phyloP scores from a whole-genome alignment of 2,329 filamentous ascomycete species.

The Fusarium multiceps region DNA sequence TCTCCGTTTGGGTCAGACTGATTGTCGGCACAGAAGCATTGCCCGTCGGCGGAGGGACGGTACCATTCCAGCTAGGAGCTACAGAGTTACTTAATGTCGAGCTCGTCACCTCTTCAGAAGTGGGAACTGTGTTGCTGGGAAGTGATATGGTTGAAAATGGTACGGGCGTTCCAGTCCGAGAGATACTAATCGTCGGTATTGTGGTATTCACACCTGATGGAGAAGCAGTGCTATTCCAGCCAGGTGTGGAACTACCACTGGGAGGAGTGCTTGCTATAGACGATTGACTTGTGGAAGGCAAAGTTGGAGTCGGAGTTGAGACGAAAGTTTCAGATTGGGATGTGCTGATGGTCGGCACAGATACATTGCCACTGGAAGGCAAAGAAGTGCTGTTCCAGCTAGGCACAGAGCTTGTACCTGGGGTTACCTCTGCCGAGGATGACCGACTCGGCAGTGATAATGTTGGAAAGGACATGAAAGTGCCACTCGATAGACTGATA shows the following conservation, averaged over 20 bases:
- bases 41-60: neutral
- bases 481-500: slow-evolving; percentile 3
- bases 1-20: neutral
- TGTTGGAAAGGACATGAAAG: slow-evolving; percentile 8
- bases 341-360: slow-evolving; percentile 1
- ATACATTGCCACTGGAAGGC: neutral
- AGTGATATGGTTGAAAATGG: slow-evolving; percentile 1
- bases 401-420: neutral
- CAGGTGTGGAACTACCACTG: neutral
- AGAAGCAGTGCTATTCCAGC: slow-evolving; percentile 3
- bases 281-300: neutral
- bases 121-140: neutral
- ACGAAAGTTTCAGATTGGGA: neutral
- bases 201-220: neutral
- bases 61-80: slow-evolving; percentile 5
- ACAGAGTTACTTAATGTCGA: neutral
- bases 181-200: slow-evolving; percentile 4
- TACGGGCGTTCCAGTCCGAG: neutral
- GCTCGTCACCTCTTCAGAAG: neutral
- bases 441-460: neutral
- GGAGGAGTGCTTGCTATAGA: neutral
- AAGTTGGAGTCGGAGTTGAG: neutral
- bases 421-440: neutral
- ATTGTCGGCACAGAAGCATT: slow-evolving; percentile 1
- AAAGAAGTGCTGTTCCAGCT: slow-evolving; percentile 10